Base-by-base conservation (phyloP, 2,329 filamentous ascomycete genomes). In the Uncinocarpus reesii region DNA sequence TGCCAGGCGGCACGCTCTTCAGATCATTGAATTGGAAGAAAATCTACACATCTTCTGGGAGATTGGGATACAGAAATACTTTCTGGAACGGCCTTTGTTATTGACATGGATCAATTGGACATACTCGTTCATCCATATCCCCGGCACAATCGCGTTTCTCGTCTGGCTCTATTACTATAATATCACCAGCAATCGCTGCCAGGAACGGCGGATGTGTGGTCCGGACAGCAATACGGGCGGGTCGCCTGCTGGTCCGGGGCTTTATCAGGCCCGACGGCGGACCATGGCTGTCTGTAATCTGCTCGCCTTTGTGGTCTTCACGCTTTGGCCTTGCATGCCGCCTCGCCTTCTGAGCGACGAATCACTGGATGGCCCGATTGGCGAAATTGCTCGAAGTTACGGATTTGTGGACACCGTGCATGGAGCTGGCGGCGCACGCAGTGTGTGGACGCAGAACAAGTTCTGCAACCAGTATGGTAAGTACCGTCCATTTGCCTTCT, bases 51-150 rank as follows among this genome's bases (percentile, higher is more conserved):
- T 86, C 24, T 86, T 85, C 62, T 71, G 73, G 67, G 83, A 86
- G 62, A 65, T 78, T 2, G 67, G 68, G 10, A 72, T 86, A 38
- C 83, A 86, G 64, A 62, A 63, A 28, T 74, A 68, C 62, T 78
- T 79, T 59, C 65, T 79, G 42, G 18, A 35, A 10, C 42, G 42
- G 44, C 74, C 79, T 1, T 60, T 68, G 23, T 57, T 82, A 35
- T 75, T 87, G 70, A 76, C 71, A 55, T 84, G 76, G 76, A 83
- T 80, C 56, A 86, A 86, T 65, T 75, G 81, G 58, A 73, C 77
- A 23, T 86, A 86, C 65, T 85, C 81, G 4, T 86, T 85, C 65
- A 84, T 87, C 58, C 83, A 86, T 62, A 86, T 86, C 50, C 83
- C 83, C 0, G 83, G 81, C 11, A 86, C 82, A 4, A 86, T 86